Conservation (phyloP, 2,329 filamentous ascomycete species). For the Fusarium setosum region DNA sequence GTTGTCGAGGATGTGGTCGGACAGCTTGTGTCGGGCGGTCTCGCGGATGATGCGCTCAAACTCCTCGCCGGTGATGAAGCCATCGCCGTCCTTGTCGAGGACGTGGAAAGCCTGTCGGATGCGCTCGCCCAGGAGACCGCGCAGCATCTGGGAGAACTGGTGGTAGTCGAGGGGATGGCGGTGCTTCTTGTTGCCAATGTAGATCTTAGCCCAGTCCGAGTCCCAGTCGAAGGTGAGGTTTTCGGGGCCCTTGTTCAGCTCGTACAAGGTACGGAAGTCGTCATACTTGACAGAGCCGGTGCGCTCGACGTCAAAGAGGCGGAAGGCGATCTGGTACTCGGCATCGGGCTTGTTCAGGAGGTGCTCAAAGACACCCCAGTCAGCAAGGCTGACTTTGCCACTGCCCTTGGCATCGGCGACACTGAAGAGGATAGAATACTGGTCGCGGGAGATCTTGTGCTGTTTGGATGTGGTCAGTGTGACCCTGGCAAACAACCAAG, state of each 20-base stretch:
- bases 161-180: constrained; percentile 93
- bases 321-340: constrained; percentile 98
- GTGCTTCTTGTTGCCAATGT: constrained; percentile 88
- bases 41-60: constrained; percentile 97
- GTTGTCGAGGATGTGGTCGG: constrained; percentile 92
- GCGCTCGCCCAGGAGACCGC: constrained; percentile 93
- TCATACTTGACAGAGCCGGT: constrained; percentile 91
- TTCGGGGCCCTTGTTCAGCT: constrained; percentile 85
- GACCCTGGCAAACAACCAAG: constrained; percentile 10
- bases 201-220: constrained; percentile 94
- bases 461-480: constrained; percentile 52
- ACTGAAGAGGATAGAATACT: constrained; percentile 92
- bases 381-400: constrained; percentile 81
- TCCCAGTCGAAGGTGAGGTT: constrained; percentile 97
- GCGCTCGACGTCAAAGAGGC: constrained; percentile 89
- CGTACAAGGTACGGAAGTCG: constrained; percentile 85
- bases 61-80: constrained; percentile 94
- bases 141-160: constrained; percentile 98
- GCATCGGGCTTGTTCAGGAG: constrained; percentile 93
- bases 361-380: constrained; percentile 96
- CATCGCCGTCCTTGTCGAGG: constrained; percentile 91
- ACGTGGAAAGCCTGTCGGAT: constrained; percentile 94
- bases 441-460: constrained; percentile 98
- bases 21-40: constrained; percentile 95
- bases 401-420: constrained; percentile 84